These are phyloP conservation scores for Kentomonas sorsogonicus DNA, from an alignment of 208 protist genomes.

Conservation along the genomic window DNA sequence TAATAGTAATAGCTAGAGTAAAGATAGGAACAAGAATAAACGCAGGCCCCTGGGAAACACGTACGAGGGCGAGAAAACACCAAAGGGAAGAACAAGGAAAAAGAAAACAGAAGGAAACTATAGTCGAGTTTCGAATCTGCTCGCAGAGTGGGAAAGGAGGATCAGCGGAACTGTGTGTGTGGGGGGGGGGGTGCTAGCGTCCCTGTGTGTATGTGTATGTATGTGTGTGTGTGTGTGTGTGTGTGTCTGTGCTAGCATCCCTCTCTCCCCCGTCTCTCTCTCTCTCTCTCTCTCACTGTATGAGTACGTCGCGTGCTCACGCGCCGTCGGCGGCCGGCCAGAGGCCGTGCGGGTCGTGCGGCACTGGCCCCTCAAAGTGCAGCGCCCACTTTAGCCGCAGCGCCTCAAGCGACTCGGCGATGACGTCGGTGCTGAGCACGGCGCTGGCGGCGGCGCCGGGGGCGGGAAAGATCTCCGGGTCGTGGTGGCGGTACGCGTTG, in stretches of 20 bases:
- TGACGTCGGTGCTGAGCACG: slow-evolving; percentile 27
- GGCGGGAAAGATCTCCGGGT: slow-evolving; percentile 21
- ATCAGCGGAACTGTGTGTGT: too few species aligned
- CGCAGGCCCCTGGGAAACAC: too few species aligned
- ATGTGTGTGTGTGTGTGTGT: slow-evolving; percentile 2
- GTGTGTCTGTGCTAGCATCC: background rate
- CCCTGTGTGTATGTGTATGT: too few species aligned
- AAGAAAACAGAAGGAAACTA: too few species aligned
- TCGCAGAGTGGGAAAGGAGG: too few species aligned
- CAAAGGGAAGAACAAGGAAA: too few species aligned
- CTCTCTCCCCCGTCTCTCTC: slow-evolving; percentile 1
- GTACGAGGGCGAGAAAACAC: too few species aligned
- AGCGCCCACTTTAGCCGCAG: slow-evolving; percentile 61
- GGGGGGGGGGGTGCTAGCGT: too few species aligned
- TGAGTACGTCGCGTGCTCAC: background rate
- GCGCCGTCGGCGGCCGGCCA: slow-evolving; percentile 15
- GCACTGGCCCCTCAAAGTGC: slow-evolving; percentile 58
- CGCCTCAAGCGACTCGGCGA: slow-evolving; percentile 48
- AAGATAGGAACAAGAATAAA: too few species aligned
- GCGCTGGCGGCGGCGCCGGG: slow-evolving; percentile 4
- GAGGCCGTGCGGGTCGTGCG: slow-evolving; percentile 50
- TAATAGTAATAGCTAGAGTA: slow-evolving; percentile 8
- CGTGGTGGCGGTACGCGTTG: slow-evolving; percentile 53
- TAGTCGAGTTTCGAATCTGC: too few species aligned
- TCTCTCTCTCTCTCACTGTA: slow-evolving; percentile 3